These are phyloP conservation scores for Zygoascus flipseniorum DNA, from an alignment of 805 yeast genomes.

Conservation along the genomic window DNA sequence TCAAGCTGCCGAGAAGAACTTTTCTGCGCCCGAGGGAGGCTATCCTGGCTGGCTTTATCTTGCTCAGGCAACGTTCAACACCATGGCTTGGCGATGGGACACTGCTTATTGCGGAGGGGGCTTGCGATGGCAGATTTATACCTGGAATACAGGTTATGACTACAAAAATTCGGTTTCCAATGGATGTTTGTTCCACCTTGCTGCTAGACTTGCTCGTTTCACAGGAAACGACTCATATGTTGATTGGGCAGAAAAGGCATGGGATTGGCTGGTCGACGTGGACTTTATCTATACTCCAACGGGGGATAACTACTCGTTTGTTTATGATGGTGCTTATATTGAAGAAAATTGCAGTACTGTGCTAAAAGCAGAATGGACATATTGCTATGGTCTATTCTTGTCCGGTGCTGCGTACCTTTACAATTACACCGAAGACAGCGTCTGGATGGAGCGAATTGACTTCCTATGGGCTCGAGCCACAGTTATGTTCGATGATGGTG, in stretches of 20 bases:
- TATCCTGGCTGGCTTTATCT: constrained; percentile 67
- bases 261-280: constrained; percentile 59
- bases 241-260: constrained; percentile 65
- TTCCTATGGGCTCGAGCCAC: constrained; percentile 40
- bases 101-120: constrained; percentile 58
- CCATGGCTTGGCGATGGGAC: constrained; percentile 81
- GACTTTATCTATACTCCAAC: constrained; percentile 31
- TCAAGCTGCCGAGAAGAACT: constrained; percentile 78
- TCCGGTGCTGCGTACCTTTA: constrained; percentile 63
- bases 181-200: constrained; percentile 71
- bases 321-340: constrained; percentile 67
- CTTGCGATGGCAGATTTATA: constrained; percentile 84
- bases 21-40: constrained; percentile 54
- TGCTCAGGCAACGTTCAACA: constrained; percentile 79
- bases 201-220: constrained; percentile 76
- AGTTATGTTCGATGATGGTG: constrained; percentile 39
- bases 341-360: constrained; percentile 39
- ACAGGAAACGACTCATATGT: constrained; percentile 61
- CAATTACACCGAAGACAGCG: constrained; percentile 49
- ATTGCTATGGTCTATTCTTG: constrained; percentile 62
- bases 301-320: constrained; percentile 25
- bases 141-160: constrained; percentile 81
- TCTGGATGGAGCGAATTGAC: constrained; percentile 50
- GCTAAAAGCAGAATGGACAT: constrained; percentile 59
- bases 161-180: constrained; percentile 86